Evolutionary conservation across 768 basidiomycete species (phyloP), one percentile per base, ranked within the genome.

Genomic region (Trametes cinnabarina): DNA sequence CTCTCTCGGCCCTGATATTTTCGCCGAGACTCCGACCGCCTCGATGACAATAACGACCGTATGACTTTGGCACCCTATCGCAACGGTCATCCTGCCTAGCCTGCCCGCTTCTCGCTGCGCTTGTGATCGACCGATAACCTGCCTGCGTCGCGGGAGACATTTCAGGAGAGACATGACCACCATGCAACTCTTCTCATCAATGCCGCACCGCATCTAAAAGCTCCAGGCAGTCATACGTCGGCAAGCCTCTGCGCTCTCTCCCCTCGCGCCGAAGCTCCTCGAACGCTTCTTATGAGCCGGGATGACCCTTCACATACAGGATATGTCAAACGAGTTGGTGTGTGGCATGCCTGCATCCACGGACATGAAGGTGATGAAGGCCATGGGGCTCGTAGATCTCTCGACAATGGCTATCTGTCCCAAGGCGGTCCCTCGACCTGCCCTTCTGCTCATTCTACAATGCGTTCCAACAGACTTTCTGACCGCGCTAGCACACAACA

Each of bases 281-380:
- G 26, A 28, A 12, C 28, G n/a, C 47, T 19, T 44, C 51, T 47
- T 32, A 47, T 43, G 40, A 35, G 58, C 9, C 53, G 41, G 54
- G 52, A 60, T 60, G 30, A 19, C 32, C 19, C 35, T 61, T 55
- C 53, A 61, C 60, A 55, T 61, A 61, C 60, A 61, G 47, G 47
- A 44, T 50, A 50, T 56, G 54, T 52, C 25, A 61, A 23, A 35
- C 35, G 19, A 12, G n/a, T 22, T 11, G 43, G 44, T 40, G 44
- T 41, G 30, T 55, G 32, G 35, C 39, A 41, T 26, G 20, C 42
- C 46, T n/a, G 20, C 30, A 40, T 47, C 58, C 44, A 30, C 58
- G 53, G 52, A 50, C 42, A 55, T 54, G 30, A 54, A 49, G 25
- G 42, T 39, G 26, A 44, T 55, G 52, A 60, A 12, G 34, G 41